Evolutionary conservation across 2,329 filamentous ascomycete species (phyloP).

Genomic region (Hymenoscyphus albidus): DNA sequence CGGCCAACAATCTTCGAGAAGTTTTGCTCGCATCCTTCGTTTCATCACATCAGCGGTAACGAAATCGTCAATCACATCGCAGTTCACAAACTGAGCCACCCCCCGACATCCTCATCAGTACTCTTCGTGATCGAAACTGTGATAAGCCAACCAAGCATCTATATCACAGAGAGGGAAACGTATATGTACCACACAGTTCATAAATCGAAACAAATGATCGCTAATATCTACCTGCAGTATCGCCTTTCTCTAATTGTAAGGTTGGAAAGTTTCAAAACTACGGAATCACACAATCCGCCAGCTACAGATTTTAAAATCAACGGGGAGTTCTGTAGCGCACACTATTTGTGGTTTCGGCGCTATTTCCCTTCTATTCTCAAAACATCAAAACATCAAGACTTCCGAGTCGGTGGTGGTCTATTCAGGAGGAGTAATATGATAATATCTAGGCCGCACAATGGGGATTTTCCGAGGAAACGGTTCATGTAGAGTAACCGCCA

Average conservation of each 20-base stretch:
- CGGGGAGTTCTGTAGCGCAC: not conserved
- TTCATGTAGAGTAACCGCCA: constrained; percentile 2
- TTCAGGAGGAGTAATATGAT: not conserved
- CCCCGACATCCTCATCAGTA: not conserved
- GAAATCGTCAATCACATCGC: constrained; percentile 1
- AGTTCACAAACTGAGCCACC: not conserved
- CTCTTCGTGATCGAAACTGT: not conserved
- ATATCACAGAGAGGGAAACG: not conserved
- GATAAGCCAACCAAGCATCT: not conserved
- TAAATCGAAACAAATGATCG: constrained; percentile 1
- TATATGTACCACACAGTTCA: not conserved
- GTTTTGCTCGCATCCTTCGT: not conserved
- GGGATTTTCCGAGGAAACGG: not conserved
- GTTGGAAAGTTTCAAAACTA: constrained; percentile 4
- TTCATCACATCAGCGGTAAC: constrained; percentile 1
- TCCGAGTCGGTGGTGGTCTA: not conserved
- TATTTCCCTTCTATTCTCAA: not conserved
- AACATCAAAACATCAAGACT: too few species aligned
- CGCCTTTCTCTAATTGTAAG: not conserved
- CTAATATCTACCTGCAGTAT: not conserved
- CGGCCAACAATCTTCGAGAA: not conserved
- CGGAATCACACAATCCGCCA: constrained; percentile 6
- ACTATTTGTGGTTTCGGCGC: not conserved
- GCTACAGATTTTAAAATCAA: not conserved
- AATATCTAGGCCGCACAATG: not conserved